Evolutionary conservation across 306 rosid genomes (phyloP), one percentile per base, ranked within the genome.

Genomic region (Echinosophora koreensis): DNA sequence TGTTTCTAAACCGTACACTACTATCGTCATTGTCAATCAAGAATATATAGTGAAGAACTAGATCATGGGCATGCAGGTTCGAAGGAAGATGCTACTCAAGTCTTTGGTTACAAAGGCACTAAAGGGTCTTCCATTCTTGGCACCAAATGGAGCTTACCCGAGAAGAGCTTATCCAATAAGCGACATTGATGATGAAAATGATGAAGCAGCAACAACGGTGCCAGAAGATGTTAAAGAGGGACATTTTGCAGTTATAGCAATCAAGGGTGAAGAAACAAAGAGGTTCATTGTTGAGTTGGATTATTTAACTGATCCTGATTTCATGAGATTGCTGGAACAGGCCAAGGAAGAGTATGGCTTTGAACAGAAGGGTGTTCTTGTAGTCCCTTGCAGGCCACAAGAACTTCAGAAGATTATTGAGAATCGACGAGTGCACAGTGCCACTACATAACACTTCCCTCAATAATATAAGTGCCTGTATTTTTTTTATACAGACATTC

Each of bases 281-380:
- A 93, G 97, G 81, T 89, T 93, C 51, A 82, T 87, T 6, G 57
- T 89, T 67, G 87, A 83, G 69, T 78, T 93, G 28, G 85, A 82
- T 18, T 93, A 71, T 37, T 77, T 93, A 35, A 79, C 77, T 6
- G 76, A 88, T 76, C 90, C 93, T 46, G 77, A 41, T 54, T 93
- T 93, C 74, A 65, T 89, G 84, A 90, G 61, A 69, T 63, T 90
- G 16, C 81, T 89, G 16, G 92, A 89, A 58, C 60, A 67, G 56
- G 95, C 95, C 2, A 57, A 66, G 77, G 93, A 89, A 77, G 95
- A 91, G 63, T 93, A 70, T 83, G 94, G 97, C 0, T 89, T 85
- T 79, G 32, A 22, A 49, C 96, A 93, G 22, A 85, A 85, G 60
- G 97, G 97, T 82, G 89, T 89, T 71, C 88, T 93, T 61, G 82